These are phyloP conservation scores for Boletus tomentosulus DNA, from an alignment of 768 basidiomycete species.

Conservation along the genomic window DNA sequence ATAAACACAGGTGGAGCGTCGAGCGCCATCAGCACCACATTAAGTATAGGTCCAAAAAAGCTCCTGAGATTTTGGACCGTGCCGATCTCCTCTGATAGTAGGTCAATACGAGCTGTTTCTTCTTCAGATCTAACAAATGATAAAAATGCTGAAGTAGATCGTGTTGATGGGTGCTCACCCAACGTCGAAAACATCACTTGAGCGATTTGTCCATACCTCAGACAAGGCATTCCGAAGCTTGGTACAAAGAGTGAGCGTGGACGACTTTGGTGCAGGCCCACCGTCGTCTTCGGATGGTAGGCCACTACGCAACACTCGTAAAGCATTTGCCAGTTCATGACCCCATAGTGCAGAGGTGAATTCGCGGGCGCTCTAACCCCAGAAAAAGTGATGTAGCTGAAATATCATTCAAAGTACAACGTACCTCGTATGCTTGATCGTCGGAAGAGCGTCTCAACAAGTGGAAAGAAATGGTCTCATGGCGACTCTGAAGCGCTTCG, in stretches of 20 bases:
- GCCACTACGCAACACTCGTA: slow-evolving; percentile 53
- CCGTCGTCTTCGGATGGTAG: slow-evolving; percentile 42
- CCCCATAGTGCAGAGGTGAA: slow-evolving; percentile 76
- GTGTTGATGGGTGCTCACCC: slow-evolving; percentile 46
- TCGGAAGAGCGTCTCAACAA: slow-evolving; percentile 68
- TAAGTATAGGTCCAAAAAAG: slow-evolving; percentile 82
- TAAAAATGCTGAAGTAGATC: not conserved
- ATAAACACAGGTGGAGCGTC: slow-evolving; percentile 88
- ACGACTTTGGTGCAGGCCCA: slow-evolving; percentile 17
- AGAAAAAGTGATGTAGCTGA: not conserved
- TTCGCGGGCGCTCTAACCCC: slow-evolving; percentile 69
- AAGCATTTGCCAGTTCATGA: slow-evolving; percentile 70
- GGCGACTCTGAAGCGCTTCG: slow-evolving; percentile 54
- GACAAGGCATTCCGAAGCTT: slow-evolving; percentile 61
- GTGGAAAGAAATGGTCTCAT: slow-evolving; percentile 64
- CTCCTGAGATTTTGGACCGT: slow-evolving; percentile 69
- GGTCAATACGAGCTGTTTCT: slow-evolving; percentile 64
- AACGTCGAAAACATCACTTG: slow-evolving; percentile 74
- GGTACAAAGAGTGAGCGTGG: slow-evolving; percentile 40
- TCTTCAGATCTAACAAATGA: slow-evolving; percentile 55
- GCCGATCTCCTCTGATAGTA: slow-evolving; percentile 70
- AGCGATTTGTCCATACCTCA: slow-evolving; percentile 68
- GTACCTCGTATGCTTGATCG: slow-evolving; percentile 77
- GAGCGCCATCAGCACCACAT: slow-evolving; percentile 70
- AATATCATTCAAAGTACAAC: slow-evolving; percentile 17